A percentile compares a stretch with the other conserved stretches of the same genome.
phyloP scores from a whole-genome alignment of 129 eudicot genomes.

The Tagetes patula region DNA sequence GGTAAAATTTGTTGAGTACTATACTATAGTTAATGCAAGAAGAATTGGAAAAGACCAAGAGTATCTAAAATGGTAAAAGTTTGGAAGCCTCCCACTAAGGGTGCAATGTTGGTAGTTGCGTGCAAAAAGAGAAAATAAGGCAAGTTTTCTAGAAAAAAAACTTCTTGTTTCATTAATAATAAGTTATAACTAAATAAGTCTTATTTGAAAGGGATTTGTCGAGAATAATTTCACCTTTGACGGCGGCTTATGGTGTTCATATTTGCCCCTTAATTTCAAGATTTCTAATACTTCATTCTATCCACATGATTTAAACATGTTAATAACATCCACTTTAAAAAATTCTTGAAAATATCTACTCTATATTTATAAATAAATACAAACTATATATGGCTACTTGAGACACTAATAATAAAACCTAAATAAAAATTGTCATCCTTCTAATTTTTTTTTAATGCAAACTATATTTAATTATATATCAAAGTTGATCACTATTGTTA shows the following conservation, averaged over 20 bases:
- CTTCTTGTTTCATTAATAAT: too few species aligned
- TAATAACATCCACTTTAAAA: neutral
- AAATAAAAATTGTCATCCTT: too few species aligned
- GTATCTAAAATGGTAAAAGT: constrained; percentile 14
- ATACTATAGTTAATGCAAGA: neutral
- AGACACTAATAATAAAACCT: too few species aligned
- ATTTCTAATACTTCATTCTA: neutral
- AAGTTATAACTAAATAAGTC: neutral
- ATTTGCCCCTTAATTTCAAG: constrained; percentile 16
- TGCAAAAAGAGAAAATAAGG: constrained; percentile 19
- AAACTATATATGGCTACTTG: too few species aligned
- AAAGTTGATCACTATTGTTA: too few species aligned
- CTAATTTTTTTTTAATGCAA: too few species aligned
- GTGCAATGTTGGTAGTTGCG: constrained; percentile 36
- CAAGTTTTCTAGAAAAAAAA: constrained; percentile 8
- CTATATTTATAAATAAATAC: too few species aligned
- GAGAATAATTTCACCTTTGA: neutral
- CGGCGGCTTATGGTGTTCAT: constrained; percentile 26
- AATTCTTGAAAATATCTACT: too few species aligned
- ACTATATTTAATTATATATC: too few species aligned
- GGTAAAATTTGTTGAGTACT: neutral
- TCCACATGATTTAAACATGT: neutral
- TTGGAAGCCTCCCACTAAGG: constrained; percentile 35
- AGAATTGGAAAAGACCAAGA: neutral
- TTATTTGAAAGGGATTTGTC: constrained; percentile 28